Percentiles rank a stretch among this genome's conserved stretches.
These are phyloP conservation scores for Aspergillus intermedius DNA, from an alignment of 2,329 filamentous ascomycete species.

Conservation along the genomic window DNA sequence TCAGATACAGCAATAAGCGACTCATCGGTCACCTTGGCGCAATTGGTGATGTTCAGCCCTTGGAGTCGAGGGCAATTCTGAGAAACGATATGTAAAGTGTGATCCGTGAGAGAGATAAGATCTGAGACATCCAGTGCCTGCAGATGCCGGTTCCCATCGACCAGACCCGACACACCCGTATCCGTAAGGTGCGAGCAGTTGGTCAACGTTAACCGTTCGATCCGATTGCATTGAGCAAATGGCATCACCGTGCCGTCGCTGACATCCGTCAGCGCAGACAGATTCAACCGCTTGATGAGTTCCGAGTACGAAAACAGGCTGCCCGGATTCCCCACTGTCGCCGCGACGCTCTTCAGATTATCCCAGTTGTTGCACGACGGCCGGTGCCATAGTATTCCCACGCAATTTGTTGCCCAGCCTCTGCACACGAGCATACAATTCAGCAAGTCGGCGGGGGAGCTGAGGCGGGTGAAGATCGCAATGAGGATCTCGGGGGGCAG, in stretches of 20 bases:
- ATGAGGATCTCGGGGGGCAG: constrained; percentile 94
- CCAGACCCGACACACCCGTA: constrained; percentile 68
- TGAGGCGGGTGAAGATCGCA: constrained; percentile 79
- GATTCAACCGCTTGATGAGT: constrained; percentile 85
- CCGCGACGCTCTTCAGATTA: constrained; percentile 73
- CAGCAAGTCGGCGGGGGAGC: constrained; percentile 66
- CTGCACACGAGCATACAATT: constrained; percentile 92
- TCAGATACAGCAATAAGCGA: constrained; percentile 74
- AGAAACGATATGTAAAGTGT: constrained; percentile 70
- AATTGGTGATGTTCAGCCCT: constrained; percentile 86
- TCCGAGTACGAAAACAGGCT: constrained; percentile 84
- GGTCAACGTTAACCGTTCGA: constrained; percentile 88
- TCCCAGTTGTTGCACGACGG: constrained; percentile 83
- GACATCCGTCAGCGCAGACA: constrained; percentile 71
- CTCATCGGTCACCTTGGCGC: constrained; percentile 75
- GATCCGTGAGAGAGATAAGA: constrained; percentile 71
- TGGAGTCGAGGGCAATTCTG: constrained; percentile 78
- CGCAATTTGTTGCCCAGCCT: constrained; percentile 84
- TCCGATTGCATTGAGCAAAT: constrained; percentile 75
- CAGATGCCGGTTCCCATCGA: constrained; percentile 71
- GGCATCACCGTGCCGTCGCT: constrained; percentile 86
- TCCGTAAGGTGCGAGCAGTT: constrained; percentile 84
- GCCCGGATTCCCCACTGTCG: constrained; percentile 63
- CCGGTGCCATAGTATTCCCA: constrained; percentile 90
- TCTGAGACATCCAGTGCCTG: constrained; percentile 87